Conservation (phyloP, 805 yeast genomes). For the Lipomyces kockii region DNA sequence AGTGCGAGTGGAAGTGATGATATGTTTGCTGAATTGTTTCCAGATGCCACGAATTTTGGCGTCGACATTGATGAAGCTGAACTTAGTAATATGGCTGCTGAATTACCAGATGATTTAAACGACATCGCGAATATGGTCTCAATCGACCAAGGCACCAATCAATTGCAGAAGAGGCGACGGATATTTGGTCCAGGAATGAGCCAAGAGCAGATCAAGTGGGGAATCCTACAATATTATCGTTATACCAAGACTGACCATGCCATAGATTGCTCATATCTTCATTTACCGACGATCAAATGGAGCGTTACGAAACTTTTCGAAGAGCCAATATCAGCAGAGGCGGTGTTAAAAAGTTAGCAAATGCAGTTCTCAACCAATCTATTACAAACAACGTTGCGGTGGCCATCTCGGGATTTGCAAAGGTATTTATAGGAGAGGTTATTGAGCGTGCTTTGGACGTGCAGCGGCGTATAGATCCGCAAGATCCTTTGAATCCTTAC, state of each 20-base stretch:
- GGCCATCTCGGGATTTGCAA: slow-evolving; percentile 82
- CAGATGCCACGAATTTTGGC: slow-evolving; percentile 23
- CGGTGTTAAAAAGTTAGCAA: slow-evolving; percentile 80
- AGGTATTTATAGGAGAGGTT: slow-evolving; percentile 87
- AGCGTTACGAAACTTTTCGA: slow-evolving; percentile 82
- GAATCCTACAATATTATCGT: background rate
- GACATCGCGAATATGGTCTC: slow-evolving; percentile 6
- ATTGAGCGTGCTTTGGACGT: slow-evolving; percentile 59
- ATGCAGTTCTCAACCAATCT: slow-evolving; percentile 76
- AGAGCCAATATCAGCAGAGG: slow-evolving; percentile 74
- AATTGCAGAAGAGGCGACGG: background rate
- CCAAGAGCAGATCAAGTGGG: slow-evolving; percentile 27
- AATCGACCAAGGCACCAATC: background rate
- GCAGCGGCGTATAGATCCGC: slow-evolving; percentile 46
- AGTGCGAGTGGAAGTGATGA: slow-evolving; percentile 7
- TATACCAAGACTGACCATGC: background rate
- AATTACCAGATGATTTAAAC: background rate
- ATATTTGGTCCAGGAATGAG: slow-evolving; percentile 29
- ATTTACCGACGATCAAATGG: slow-evolving; percentile 81
- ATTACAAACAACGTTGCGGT: slow-evolving; percentile 80
- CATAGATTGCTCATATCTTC: slow-evolving; percentile 63
- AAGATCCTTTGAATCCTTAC: slow-evolving; percentile 44
- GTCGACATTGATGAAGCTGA: background rate
- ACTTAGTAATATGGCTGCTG: background rate
- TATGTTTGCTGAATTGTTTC: slow-evolving; percentile 16